Percentiles rank a stretch among this genome's conserved stretches.
These are phyloP conservation scores for Pestalotiopsis sp. DNA, from an alignment of 2,329 filamentous ascomycete species.

Conservation along the genomic window DNA sequence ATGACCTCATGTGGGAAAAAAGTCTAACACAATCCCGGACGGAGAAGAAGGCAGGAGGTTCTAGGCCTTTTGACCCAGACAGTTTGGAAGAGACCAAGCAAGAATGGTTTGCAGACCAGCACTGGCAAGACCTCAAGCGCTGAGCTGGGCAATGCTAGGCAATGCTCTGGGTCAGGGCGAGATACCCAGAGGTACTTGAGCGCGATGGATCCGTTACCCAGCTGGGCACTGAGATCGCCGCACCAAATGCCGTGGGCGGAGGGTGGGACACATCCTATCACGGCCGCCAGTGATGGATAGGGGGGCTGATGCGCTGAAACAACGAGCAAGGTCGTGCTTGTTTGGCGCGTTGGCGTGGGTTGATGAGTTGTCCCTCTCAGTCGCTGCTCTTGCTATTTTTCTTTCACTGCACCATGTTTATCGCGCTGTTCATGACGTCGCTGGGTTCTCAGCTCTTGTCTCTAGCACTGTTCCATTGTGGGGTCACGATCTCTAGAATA, in stretches of 20 bases:
- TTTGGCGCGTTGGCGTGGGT: neutral
- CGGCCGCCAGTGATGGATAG: neutral
- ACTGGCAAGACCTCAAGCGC: neutral
- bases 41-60: neutral
- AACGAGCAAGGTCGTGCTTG: neutral
- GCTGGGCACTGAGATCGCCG: neutral
- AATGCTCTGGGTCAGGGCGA: neutral
- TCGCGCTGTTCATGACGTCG: neutral
- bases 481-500: neutral
- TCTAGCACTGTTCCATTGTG: neutral
- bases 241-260: neutral
- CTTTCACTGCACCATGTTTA: neutral
- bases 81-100: neutral
- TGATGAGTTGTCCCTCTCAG: neutral
- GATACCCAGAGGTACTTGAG: neutral
- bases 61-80: slow-evolving; percentile 6
- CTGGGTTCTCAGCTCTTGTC: neutral
- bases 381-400: neutral
- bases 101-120: neutral
- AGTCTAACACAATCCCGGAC: neutral
- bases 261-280: neutral
- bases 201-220: neutral
- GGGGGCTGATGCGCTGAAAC: neutral
- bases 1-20: slow-evolving; percentile 3
- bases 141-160: neutral